Evolutionary conservation across 768 basidiomycete species (phyloP), one percentile per base, ranked within the genome.

Genomic region (Tubosaeta sp.): DNA sequence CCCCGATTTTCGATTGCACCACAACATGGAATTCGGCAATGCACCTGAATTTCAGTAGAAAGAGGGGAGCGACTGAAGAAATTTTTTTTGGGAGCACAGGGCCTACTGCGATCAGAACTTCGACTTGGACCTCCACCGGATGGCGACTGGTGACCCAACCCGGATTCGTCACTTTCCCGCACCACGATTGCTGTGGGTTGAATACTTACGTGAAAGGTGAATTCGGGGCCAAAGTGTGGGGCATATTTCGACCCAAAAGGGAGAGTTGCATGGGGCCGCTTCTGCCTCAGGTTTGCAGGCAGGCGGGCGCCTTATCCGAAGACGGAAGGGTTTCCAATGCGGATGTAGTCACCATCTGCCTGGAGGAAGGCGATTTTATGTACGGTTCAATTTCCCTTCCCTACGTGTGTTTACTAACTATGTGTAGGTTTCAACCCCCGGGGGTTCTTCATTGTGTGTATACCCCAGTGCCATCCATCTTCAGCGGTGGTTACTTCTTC

Each of bases 161-260:
- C 0, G 58, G 51, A 7, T 53, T 39, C 12, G 5, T 56, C 1
- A 56, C 51, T 0, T 17, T 41, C 2, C 41, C 34, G 0, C 54
- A 56, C 3, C 29, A 56, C 5, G 35, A 56, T 14, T 53, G 46
- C 12, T 56, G 51, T 26, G 51, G 51, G 4, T 43, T 53, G 39
- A 5, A 25, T 0, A 55, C 41, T 0, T 52, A 47, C 3, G n/a
- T 56, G 0, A 6, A 58, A 0, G 37, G 19, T 13, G 11, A 43
- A 8, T 1, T 3, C 0, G 50, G 52, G 0, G 5, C 1, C 0
- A 59, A 59, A 33, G 2, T 58, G 0, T 60, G 52, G 55, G 35
- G 2, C 0, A 11, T 52, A 0, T 44, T 59, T 16, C 39, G 32
- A 0, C 51, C 54, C 0, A 56, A 54, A 29, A 22, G 22, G 22